Base-by-base conservation (phyloP, 2,329 filamentous ascomycete genomes). In the Epichloe sibirici region DNA sequence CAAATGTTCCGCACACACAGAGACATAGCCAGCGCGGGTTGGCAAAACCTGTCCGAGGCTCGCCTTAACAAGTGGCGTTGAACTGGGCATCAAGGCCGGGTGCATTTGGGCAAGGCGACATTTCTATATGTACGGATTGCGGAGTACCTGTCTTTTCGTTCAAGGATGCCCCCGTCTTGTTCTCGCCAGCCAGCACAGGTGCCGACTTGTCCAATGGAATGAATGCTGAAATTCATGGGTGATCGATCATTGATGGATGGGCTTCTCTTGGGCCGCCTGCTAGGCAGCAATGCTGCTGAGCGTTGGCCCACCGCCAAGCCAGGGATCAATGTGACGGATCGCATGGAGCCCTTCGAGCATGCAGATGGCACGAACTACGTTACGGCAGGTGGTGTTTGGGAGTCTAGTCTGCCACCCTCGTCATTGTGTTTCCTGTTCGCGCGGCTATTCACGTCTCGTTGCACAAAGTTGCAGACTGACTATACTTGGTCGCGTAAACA, bases 261-360 rank as follows among this genome's bases (percentile, higher is more conserved):
- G 42, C 42, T 21, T 44, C 9, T 9, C 5, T 23, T 44, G 7
- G 8, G 31, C 28, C 17, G 42, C n/a, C 9, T 45, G 38, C 51
- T 55, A 46, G 53, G 53, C 53, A 55, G 49, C 53, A 55, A 52
- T 52, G 53, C 53, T 13, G 9, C 25, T 4, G 25, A 44, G 13
- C 17, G 12, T 47, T 34, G 53, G 46, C 49, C 53, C 53, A 54
- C 49, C 46, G 21, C 35, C 40, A n/a, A 28, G 6, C 45, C n/a
- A 37, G 17, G 45, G 15, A 28, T 12, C 9, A 40, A 46, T 25
- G 21, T 47, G 40, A 48, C 48, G 37, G 46, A 46, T 35, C 38
- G 37, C 45, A 48, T 51, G 34, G 17, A 38, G 25, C 43, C 47
- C 43, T 38, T 45, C 28, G 28, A 31, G 28, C 8, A 11, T 31